Evolutionary conservation across 176 grass and related monocot genomes (phyloP).

Genomic region (Alloteropsis semialata): DNA sequence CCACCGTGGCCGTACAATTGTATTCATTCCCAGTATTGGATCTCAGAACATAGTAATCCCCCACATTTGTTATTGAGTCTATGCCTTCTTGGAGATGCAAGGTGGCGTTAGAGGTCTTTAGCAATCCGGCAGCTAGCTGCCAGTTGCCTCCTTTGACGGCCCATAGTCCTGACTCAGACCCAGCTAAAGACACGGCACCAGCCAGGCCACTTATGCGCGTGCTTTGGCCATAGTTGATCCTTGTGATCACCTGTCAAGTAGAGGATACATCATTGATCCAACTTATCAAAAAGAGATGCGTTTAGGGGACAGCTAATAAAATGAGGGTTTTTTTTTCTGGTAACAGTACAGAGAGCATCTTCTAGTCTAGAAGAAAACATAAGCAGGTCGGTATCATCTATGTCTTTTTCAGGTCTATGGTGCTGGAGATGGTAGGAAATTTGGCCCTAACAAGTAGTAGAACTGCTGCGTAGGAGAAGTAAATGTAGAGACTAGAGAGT

Average conservation of each 20-base stretch:
- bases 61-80: constrained; percentile 56
- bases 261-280: not conserved
- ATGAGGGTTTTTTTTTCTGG: too few relatives aligned
- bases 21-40: constrained; percentile 70
- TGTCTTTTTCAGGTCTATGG: not conserved
- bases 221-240: constrained; percentile 93
- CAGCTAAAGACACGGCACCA: constrained; percentile 81
- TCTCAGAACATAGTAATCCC: constrained; percentile 69
- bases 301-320: too few relatives aligned
- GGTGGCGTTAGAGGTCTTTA: constrained; percentile 63
- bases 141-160: constrained; percentile 80
- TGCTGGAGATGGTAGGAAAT: not conserved
- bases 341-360: not conserved
- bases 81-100: constrained; percentile 83
- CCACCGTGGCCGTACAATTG: constrained; percentile 59
- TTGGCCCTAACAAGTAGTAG: not conserved
- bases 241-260: constrained; percentile 75
- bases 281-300: not conserved
- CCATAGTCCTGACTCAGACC: constrained; percentile 80
- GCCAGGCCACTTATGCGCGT: constrained; percentile 73
- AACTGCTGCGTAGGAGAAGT: not conserved
- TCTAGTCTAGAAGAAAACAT: not conserved
- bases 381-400: not conserved
- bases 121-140: constrained; percentile 67
- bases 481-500: not conserved